Conservation (phyloP, 1,284 basidiomycete genomes). For the Fomitopsis betulina region DNA sequence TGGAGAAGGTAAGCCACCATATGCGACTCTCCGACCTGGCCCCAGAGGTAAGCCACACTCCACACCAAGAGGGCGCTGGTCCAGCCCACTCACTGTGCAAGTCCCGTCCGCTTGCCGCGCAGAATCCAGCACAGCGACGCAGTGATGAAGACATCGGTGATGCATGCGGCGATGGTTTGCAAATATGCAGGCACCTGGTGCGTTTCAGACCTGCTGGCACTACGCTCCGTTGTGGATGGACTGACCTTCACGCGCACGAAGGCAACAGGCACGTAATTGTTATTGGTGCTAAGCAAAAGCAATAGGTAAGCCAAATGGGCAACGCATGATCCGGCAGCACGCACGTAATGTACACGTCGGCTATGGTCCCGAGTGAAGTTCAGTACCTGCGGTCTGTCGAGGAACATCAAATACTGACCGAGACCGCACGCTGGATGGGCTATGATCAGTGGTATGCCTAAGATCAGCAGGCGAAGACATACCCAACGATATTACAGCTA, state of each 20-base stretch:
- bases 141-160: conserved; percentile 1
- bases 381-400: background rate
- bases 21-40: background rate
- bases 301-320: background rate
- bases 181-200: background rate
- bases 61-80: background rate
- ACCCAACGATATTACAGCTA: background rate
- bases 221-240: background rate
- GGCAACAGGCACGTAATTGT: background rate
- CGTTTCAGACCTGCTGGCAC: background rate
- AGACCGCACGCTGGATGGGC: background rate
- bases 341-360: background rate
- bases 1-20: background rate
- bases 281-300: background rate
- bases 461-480: background rate
- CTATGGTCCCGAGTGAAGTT: background rate
- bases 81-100: background rate
- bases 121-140: background rate
- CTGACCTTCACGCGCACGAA: background rate
- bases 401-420: background rate
- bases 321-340: background rate
- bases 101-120: background rate
- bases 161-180: background rate
- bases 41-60: background rate
- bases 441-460: background rate